Percentiles rank a stretch among this genome's conserved stretches.
Conservation (phyloP, 129 eudicot genomes). For the Deinandra increscens region DNA sequence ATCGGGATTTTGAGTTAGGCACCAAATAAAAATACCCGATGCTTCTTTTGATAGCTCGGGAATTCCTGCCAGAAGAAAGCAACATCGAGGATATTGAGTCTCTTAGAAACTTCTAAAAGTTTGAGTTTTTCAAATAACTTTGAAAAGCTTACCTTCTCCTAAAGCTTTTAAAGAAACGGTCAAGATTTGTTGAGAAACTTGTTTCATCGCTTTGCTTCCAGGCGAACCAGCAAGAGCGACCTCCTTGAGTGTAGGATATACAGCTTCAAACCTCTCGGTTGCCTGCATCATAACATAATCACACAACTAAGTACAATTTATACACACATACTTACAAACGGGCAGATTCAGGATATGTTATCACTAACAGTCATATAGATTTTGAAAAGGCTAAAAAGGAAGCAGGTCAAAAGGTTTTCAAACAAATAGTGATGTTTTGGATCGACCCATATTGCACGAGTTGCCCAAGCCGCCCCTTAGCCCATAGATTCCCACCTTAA, state of each 20-base stretch:
- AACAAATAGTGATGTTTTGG: not conserved
- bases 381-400: not conserved
- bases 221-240: conserved; percentile 94
- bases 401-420: not conserved
- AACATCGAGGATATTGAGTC: conserved; percentile 14
- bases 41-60: conserved; percentile 79
- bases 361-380: not conserved
- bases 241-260: conserved; percentile 79
- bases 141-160: conserved; percentile 71
- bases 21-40: conserved; percentile 65
- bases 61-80: conserved; percentile 45
- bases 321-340: not conserved
- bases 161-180: conserved; percentile 55
- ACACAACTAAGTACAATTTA: not conserved
- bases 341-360: not conserved
- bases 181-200: conserved; percentile 74
- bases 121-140: not conserved
- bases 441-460: not conserved
- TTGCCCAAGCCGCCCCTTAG: not conserved
- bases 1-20: conserved; percentile 72
- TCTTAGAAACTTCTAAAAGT: conserved; percentile 1
- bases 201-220: conserved; percentile 98
- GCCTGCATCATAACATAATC: conserved; percentile 50
- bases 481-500: conserved; percentile 51
- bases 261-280: conserved; percentile 93